Conservation (phyloP, 306 rosid species). For the Astragalus membranaceus region DNA sequence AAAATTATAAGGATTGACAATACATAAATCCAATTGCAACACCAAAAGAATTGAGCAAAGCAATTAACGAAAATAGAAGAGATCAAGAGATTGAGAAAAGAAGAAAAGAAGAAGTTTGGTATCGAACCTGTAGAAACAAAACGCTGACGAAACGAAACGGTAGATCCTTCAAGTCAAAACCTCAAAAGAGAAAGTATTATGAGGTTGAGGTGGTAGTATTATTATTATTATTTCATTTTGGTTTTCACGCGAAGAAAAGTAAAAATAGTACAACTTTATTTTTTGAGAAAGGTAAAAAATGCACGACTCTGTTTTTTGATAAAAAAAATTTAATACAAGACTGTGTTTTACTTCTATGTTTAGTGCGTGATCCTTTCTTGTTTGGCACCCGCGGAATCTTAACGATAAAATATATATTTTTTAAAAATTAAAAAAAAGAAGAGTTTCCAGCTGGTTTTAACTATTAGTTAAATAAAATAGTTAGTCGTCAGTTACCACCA, state of each 20-base stretch:
- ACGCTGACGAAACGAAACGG: constrained; percentile 13
- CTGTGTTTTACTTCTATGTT: not conserved
- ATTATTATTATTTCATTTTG: not conserved
- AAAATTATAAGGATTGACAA: not conserved
- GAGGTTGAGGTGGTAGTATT: not conserved
- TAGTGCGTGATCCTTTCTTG: not conserved
- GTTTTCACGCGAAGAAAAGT: not conserved
- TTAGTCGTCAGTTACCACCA: not conserved
- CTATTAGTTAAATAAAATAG: not conserved
- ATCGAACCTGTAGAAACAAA: constrained; percentile 22
- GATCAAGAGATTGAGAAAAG: not conserved
- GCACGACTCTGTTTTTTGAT: too few species aligned
- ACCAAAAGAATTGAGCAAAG: not conserved
- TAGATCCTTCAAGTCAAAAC: constrained; percentile 21
- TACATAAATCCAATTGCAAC: not conserved
- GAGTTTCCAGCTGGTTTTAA: not conserved
- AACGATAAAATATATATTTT: not conserved
- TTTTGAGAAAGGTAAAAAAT: not conserved
- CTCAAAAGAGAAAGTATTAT: not conserved
- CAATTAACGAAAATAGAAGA: not conserved
- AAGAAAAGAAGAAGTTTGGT: not conserved
- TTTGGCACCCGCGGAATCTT: not conserved
- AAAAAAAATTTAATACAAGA: not conserved
- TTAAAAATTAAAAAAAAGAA: not conserved
- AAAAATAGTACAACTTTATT: not conserved